Percentiles rank a stretch among this genome's conserved stretches.
These are phyloP conservation scores for Syncephalastrum sp. DNA, from an alignment of 371 early-diverging fungal species.

Conservation along the genomic window DNA sequence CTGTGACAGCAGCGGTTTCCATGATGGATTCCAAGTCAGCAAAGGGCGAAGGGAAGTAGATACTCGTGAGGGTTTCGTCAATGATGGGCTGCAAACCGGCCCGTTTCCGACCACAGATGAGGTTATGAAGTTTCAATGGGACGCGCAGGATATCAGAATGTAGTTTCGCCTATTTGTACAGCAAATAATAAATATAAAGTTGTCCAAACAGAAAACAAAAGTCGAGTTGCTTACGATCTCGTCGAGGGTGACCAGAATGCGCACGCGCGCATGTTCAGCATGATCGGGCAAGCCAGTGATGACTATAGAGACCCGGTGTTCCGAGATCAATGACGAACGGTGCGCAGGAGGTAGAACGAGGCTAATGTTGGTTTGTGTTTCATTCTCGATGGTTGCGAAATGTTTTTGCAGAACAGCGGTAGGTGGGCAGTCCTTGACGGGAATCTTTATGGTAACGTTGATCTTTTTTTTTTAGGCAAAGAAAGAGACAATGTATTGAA, in stretches of 20 bases:
- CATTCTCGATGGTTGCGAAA: constrained; percentile 38
- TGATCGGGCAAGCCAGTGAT: constrained; percentile 45
- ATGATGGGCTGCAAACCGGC: constrained; percentile 66
- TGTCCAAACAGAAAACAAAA: constrained; percentile 4
- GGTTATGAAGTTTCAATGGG: constrained; percentile 53
- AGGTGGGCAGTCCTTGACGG: constrained; percentile 36
- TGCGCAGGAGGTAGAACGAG: constrained; percentile 25
- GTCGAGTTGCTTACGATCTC: constrained; percentile 27
- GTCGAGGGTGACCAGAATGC: constrained; percentile 42
- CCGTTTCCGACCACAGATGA: constrained; percentile 76
- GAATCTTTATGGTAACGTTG: constrained; percentile 40
- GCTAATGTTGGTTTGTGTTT: constrained; percentile 35
- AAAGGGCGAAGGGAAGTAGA: constrained; percentile 74
- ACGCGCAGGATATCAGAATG: constrained; percentile 20
- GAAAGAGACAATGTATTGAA: background rate
- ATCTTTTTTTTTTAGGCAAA: constrained; percentile 22
- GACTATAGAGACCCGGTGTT: constrained; percentile 33
- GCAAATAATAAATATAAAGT: constrained; percentile 3
- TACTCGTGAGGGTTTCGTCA: constrained; percentile 72
- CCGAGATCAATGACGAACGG: constrained; percentile 36
- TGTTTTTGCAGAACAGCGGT: constrained; percentile 11
- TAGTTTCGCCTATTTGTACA: constrained; percentile 15
- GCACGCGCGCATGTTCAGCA: constrained; percentile 41
- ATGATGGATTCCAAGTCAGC: constrained; percentile 15
- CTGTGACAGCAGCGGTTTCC: constrained; percentile 11